Conservation (phyloP, 345 rosid genomes). For the Corymbia maculata region DNA sequence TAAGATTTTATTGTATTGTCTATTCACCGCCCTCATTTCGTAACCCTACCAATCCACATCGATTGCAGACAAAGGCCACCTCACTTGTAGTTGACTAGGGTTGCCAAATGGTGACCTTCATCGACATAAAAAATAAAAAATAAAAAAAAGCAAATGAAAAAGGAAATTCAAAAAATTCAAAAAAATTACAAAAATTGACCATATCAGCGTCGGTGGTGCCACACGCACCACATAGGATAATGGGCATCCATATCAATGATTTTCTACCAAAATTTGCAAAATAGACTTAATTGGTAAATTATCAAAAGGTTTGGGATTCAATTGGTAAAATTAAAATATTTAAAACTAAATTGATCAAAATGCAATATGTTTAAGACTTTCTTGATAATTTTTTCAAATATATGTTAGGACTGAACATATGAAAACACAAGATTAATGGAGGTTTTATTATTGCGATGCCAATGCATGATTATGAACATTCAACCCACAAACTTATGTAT, state of each 20-base stretch:
- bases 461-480: not conserved
- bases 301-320: accelerated
- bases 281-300: too few species aligned
- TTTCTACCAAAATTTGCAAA: not conserved
- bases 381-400: too few species aligned
- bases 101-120: accelerated
- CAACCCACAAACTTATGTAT: not conserved
- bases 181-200: too few species aligned
- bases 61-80: accelerated
- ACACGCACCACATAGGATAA: accelerated
- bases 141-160: too few species aligned
- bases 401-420: not conserved
- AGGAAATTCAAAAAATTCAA: too few species aligned
- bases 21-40: too few species aligned
- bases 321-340: too few species aligned
- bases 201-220: accelerated
- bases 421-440: not conserved
- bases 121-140: too few species aligned
- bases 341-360: too few species aligned
- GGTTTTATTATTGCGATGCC: not conserved
- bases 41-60: too few species aligned
- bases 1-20: too few species aligned
- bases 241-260: accelerated
- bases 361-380: not conserved
- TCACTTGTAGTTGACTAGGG: accelerated